A percentile compares a stretch with the other conserved stretches of the same genome.
Conservation (phyloP, 2,329 filamentous ascomycete genomes). For the Thermothelomyces thermophilus region DNA sequence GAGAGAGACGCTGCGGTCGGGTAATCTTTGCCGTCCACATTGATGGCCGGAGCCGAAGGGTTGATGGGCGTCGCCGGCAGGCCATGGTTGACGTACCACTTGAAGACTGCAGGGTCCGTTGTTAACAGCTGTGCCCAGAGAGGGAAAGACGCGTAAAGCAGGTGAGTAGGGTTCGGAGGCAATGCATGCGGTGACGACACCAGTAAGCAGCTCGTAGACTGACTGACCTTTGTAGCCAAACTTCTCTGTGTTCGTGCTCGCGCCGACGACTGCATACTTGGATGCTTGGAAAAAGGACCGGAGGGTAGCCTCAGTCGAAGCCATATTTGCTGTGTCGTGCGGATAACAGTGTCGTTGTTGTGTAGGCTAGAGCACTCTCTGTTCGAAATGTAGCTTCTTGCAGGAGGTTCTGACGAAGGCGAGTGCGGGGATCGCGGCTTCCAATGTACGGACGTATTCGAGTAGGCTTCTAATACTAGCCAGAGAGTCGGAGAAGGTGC, state of each 20-base stretch:
- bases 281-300: constrained; percentile 74
- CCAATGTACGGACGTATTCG: too few relatives aligned
- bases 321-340: constrained; percentile 34
- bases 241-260: constrained; percentile 75
- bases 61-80: constrained; percentile 81
- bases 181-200: background rate
- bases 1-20: constrained; percentile 59
- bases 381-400: background rate
- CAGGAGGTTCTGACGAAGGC: background rate
- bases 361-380: background rate
- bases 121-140: background rate
- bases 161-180: too few relatives aligned
- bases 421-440: constrained; percentile 1
- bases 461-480: too few relatives aligned
- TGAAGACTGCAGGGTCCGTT: constrained; percentile 58
- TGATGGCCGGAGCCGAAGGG: constrained; percentile 59
- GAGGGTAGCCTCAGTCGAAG: constrained; percentile 62
- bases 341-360: constrained; percentile 12
- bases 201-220: background rate
- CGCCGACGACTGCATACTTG: constrained; percentile 82
- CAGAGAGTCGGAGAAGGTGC: too few relatives aligned
- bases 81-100: constrained; percentile 75
- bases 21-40: constrained; percentile 52
- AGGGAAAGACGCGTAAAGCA: too few relatives aligned
- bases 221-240: constrained; percentile 77